phyloP scores from a whole-genome alignment of 2,329 filamentous ascomycete species.

The Aspergillus neotritici region DNA sequence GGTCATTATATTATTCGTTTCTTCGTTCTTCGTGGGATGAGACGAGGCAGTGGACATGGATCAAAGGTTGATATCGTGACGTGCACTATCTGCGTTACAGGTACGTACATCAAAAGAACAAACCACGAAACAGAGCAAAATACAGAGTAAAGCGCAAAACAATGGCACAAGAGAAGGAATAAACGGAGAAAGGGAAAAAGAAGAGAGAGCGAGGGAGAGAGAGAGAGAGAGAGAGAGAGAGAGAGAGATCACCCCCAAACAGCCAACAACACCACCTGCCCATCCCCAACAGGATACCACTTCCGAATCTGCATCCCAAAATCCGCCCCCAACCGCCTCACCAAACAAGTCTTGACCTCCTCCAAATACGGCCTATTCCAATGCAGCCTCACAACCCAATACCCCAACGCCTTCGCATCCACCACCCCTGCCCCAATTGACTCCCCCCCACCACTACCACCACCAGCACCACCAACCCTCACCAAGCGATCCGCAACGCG shows the following conservation, averaged over 20 bases:
- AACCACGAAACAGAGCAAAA: too few species aligned
- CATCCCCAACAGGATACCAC: conserved; percentile 2
- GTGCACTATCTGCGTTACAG: too few species aligned
- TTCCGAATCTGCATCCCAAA: conserved; percentile 3
- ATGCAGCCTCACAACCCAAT: conserved; percentile 55
- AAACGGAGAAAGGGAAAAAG: too few species aligned
- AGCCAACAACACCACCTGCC: conserved; percentile 4
- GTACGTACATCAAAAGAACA: too few species aligned
- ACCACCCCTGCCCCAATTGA: conserved; percentile 26
- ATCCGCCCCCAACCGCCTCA: conserved; percentile 39
- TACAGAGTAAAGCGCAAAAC: too few species aligned
- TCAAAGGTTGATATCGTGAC: too few species aligned
- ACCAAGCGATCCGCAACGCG: conserved; percentile 72
- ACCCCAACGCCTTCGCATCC: conserved; percentile 37
- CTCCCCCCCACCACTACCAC: too few species aligned
- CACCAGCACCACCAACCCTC: conserved; percentile 61
- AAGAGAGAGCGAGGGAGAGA: too few species aligned
- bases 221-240: background rate
- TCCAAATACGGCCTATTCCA: conserved; percentile 67
- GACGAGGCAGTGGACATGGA: too few species aligned
- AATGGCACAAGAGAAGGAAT: too few species aligned
- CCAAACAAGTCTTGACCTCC: conserved; percentile 52
- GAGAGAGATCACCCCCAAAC: conserved; percentile 5
- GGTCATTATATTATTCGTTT: too few species aligned
- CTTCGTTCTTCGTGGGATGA: too few species aligned